These are phyloP conservation scores for Avicennia marina DNA, from an alignment of 257 asterid genomes.

Conservation along the genomic window DNA sequence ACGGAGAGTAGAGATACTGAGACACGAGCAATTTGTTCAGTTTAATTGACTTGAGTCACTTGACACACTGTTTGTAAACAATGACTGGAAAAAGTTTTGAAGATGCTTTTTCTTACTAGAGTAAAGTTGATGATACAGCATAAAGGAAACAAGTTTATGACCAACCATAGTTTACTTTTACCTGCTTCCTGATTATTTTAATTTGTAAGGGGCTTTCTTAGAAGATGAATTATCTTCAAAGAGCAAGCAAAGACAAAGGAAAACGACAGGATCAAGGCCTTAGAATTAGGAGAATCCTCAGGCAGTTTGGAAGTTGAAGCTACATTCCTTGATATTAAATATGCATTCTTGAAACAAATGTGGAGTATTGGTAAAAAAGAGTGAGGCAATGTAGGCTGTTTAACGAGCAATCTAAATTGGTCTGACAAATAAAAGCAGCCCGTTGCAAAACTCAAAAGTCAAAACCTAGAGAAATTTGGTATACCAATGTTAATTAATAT, in stretches of 20 bases:
- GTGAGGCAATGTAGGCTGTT: background rate
- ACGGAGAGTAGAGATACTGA: background rate
- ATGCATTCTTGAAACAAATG: background rate
- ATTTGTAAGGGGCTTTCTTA: background rate
- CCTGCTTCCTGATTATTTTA: background rate
- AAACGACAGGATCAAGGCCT: background rate
- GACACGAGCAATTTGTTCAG: background rate
- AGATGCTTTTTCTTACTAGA: background rate
- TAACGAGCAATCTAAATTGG: background rate
- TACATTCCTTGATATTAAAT: background rate
- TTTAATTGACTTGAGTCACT: background rate
- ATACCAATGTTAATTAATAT: too few species aligned
- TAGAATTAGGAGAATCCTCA: too few species aligned
- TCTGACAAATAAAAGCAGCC: background rate
- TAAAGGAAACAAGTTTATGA: background rate
- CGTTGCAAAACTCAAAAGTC: background rate
- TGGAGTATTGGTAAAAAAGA: background rate
- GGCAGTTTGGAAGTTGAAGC: background rate
- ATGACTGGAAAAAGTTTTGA: background rate
- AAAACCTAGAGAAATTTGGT: background rate
- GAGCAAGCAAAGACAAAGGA: background rate
- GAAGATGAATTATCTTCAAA: background rate
- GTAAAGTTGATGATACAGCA: too few species aligned
- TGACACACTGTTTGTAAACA: background rate
- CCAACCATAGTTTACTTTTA: background rate